These are phyloP conservation scores for Glycine soja DNA, from an alignment of 306 rosid genomes.

Conservation along the genomic window DNA sequence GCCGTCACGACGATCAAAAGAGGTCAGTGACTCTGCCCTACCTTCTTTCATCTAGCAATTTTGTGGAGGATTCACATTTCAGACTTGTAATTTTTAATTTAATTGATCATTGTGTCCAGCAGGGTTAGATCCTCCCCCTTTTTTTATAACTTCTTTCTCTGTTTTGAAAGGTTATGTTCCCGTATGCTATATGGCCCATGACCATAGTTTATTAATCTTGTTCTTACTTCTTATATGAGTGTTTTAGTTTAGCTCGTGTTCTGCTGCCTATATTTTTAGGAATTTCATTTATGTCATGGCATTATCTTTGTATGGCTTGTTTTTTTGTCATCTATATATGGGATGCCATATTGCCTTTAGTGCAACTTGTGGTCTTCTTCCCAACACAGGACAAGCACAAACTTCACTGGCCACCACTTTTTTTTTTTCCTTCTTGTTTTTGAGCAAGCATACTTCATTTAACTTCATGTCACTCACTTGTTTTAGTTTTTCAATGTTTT, in stretches of 20 bases:
- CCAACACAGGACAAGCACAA: not conserved
- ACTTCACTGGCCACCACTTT: not conserved
- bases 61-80: no score
- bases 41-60: not conserved
- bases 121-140: no score
- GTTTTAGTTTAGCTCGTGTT: not conserved
- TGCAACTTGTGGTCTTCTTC: not conserved
- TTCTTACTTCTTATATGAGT: no score
- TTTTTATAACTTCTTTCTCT: not conserved
- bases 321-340: not conserved
- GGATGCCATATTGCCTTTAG: not conserved
- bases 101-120: no score
- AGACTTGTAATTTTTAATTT: no score
- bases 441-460: no score
- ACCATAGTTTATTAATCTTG: not conserved
- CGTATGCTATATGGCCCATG: not conserved
- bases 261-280: not conserved
- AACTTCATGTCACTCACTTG: no score
- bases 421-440: not conserved
- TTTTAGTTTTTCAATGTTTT: no score
- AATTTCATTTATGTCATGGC: no score
- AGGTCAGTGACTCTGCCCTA: conserved; percentile 51
- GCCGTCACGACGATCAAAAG: conserved; percentile 94
- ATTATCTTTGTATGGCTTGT: no score
- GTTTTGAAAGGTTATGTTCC: not conserved